Base-by-base conservation (phyloP, 176 grass and related monocot species). In the Lolium rigidum region DNA sequence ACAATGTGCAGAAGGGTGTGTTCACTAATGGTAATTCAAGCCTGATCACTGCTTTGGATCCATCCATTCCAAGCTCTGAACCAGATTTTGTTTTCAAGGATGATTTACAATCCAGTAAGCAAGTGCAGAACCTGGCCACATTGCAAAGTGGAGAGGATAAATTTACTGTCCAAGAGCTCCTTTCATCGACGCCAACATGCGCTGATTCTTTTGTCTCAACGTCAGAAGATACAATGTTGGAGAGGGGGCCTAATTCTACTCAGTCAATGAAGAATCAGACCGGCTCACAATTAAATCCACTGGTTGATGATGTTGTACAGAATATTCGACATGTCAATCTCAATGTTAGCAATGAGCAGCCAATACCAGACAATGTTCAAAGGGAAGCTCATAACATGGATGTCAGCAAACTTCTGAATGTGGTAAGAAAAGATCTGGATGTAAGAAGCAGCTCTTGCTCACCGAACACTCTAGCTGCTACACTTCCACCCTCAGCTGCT, bases 121-220 rank as follows among this genome's bases (percentile, higher is more conserved):
- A 86, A 28, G 83, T 66, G 13, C 84, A 92, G 52, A 83, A 52
- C 28, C 17, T 55, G 68, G 66, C 59, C 62, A 61, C 89, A 44
- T 83, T 37, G 8, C 86, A 69, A 70, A 81, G 14, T 54, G 94
- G 76, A 17, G 90, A 94, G 47, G 97, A 96, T 82, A 94, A 94
- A 81, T 96, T 94, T 80, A 93, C 87, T 38, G 97, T 99, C 54
- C 87, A 91, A 88, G 97, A 99, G 18, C 90, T 94, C n/a, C 92
- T 99, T 73, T 87, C 92, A 54, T 87, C 92, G 15, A 84, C 84
- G 52, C 84, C 78, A 62, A 80, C 84, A 43, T 87, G 89, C 56
- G 58, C 75, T 38, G 82, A 77, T 50, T 66, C 84, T 26, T 84
- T 81, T 69, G 75, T 86, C 64, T 80, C 84, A 76, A 74, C 74